A percentile compares a stretch with the other conserved stretches of the same genome.
Conservation (phyloP, 805 yeast species). For the Yueomyces sinensis region DNA sequence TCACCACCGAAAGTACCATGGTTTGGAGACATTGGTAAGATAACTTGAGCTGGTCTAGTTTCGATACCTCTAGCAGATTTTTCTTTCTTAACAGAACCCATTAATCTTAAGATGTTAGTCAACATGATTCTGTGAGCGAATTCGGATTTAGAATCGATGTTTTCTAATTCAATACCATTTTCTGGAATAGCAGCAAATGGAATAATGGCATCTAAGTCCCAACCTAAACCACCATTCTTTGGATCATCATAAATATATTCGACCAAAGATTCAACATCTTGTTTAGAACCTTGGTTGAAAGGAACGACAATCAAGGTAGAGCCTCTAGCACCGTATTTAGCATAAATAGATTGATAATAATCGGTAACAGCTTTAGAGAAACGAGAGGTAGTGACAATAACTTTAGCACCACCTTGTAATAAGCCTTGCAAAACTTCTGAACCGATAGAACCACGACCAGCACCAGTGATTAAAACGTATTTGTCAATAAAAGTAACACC, state of each 20-base stretch:
- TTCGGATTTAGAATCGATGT: constrained; percentile 89
- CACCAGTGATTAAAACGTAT: constrained; percentile 89
- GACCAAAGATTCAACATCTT: constrained; percentile 79
- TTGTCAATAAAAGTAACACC: constrained; percentile 86
- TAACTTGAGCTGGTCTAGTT: constrained; percentile 97
- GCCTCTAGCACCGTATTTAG: constrained; percentile 86
- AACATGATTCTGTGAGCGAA: constrained; percentile 98
- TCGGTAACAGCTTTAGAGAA: constrained; percentile 91
- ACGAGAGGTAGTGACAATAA: constrained; percentile 90
- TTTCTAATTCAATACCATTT: constrained; percentile 90
- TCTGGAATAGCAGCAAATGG: constrained; percentile 99
- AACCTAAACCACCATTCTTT: constrained; percentile 84
- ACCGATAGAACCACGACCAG: constrained; percentile 98
- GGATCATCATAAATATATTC: constrained; percentile 73
- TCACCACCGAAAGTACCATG: constrained; percentile 99
- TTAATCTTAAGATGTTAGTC: constrained; percentile 82
- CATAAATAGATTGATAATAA: constrained; percentile 86
- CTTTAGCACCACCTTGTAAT: constrained; percentile 95
- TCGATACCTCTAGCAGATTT: constrained; percentile 65
- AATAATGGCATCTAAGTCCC: constrained; percentile 93
- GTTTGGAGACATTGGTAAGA: constrained; percentile 94
- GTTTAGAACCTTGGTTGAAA: constrained; percentile 94
- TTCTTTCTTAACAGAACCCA: constrained; percentile 80
- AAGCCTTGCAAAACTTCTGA: constrained; percentile 93
- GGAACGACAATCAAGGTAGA: constrained; percentile 93